These are phyloP conservation scores for Candida peoriensis DNA, from an alignment of 805 yeast species.

Conservation along the genomic window DNA sequence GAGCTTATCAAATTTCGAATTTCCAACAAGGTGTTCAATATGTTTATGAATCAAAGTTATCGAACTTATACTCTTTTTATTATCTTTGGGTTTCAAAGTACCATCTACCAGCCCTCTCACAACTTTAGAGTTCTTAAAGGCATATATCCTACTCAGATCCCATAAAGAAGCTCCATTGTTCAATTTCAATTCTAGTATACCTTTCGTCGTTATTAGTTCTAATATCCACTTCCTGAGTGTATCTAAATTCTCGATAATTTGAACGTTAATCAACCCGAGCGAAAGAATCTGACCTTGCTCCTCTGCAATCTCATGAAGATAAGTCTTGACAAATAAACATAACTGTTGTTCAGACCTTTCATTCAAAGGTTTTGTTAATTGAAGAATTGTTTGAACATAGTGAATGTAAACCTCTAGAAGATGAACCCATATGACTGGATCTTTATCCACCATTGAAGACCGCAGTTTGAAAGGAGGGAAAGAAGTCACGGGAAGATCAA, in stretches of 20 bases:
- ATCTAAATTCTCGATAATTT: constrained; percentile 50
- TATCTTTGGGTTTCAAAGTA: constrained; percentile 24
- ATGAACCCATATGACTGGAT: constrained; percentile 81
- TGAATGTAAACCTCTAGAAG: constrained; percentile 60
- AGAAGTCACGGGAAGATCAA: constrained; percentile 54
- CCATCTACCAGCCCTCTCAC: constrained; percentile 57
- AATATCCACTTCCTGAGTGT: constrained; percentile 38
- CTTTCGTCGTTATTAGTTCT: constrained; percentile 46
- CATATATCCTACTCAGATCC: constrained; percentile 57
- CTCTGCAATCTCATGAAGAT: constrained; percentile 53
- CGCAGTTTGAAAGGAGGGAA: constrained; percentile 74
- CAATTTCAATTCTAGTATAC: constrained; percentile 52
- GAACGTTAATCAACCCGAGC: constrained; percentile 68
- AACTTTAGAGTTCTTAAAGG: constrained; percentile 33
- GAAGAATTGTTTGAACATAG: constrained; percentile 35
- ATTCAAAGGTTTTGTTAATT: constrained; percentile 35
- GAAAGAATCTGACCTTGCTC: constrained; percentile 61
- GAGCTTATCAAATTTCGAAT: constrained; percentile 18
- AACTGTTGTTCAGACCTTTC: constrained; percentile 55
- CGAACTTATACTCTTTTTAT: constrained; percentile 28
- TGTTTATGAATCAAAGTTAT: constrained; percentile 45
- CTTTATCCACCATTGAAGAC: constrained; percentile 74
- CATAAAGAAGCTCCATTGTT: constrained; percentile 58
- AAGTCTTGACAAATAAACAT: constrained; percentile 49
- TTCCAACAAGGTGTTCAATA: constrained; percentile 38